phyloP scores from a whole-genome alignment of 2,329 filamentous ascomycete species.

The Arthrinium phaeospermum region DNA sequence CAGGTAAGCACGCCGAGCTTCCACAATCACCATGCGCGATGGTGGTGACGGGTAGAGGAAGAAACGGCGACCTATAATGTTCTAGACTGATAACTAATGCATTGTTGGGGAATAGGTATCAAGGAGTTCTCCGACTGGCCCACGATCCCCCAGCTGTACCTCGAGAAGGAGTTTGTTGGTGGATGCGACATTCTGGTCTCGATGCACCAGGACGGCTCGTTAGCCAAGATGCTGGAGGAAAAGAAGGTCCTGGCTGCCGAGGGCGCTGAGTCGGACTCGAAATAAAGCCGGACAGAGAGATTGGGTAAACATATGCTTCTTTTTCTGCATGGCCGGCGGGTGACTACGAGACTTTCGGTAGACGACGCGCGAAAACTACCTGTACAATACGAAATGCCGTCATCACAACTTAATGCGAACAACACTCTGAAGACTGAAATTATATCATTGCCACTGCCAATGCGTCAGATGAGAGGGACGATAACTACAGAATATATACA shows the following conservation, averaged over 20 bases:
- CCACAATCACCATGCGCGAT: not conserved
- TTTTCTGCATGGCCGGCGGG: conserved; percentile 4
- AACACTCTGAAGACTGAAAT: not conserved
- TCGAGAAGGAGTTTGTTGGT: conserved; percentile 94
- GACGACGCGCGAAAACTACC: not conserved
- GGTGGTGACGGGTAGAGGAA: not conserved
- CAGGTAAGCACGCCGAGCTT: conserved; percentile 60
- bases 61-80: conserved; percentile 19
- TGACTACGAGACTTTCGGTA: not conserved
- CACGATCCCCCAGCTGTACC: conserved; percentile 95
- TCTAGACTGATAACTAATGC: not conserved
- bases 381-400: conserved; percentile 26
- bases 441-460: not conserved
- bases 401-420: conserved; percentile 1
- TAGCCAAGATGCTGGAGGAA: conserved; percentile 90
- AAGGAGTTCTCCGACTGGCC: conserved; percentile 99
- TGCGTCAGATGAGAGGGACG: no score
- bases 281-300: not conserved
- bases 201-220: conserved; percentile 95
- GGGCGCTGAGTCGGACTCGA: conserved; percentile 21
- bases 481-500: not conserved
- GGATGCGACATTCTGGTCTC: conserved; percentile 97
- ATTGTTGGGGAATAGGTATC: conserved; percentile 66
- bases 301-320: not conserved
- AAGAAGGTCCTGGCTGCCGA: conserved; percentile 82